These are phyloP conservation scores for Angomonas ambiguus DNA, from an alignment of 208 protist species.

Conservation along the genomic window DNA sequence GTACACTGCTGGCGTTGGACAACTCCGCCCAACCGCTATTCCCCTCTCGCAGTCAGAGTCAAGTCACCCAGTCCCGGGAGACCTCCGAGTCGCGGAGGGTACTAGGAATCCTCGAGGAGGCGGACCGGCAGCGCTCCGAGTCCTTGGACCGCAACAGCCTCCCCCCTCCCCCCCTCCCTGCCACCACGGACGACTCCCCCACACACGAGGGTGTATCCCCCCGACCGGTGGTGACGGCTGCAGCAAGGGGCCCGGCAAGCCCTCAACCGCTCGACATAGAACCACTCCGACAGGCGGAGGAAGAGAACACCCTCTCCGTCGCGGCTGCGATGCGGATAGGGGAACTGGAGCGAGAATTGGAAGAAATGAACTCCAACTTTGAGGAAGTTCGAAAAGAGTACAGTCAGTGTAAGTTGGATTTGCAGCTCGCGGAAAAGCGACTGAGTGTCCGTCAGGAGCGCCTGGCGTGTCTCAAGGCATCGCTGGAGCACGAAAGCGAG, in stretches of 20 bases:
- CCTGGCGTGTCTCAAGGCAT: conserved; percentile 66
- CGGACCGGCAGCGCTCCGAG: conserved; percentile 8
- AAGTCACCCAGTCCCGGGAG: conserved; percentile 3
- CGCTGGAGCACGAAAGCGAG: conserved; percentile 50
- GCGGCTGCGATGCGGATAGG: conserved; percentile 24
- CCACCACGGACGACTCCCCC: conserved; percentile 8
- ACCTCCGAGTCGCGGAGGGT: not conserved
- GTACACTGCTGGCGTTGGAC: conserved; percentile 16
- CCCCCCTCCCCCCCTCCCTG: not conserved
- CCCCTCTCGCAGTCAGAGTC: conserved; percentile 9
- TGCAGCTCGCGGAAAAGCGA: conserved; percentile 66
- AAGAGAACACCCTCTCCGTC: not conserved
- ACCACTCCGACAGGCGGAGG: not conserved
- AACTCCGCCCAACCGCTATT: conserved; percentile 6
- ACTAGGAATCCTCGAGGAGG: not conserved
- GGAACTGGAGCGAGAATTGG: conserved; percentile 25
- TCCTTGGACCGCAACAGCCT: conserved; percentile 9
- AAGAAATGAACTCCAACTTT: conserved; percentile 16
- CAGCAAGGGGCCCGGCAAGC: not conserved
- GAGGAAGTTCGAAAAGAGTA: conserved; percentile 32
- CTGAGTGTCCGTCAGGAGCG: conserved; percentile 64
- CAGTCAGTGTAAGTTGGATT: conserved; percentile 33
- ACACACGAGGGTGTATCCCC: not conserved
- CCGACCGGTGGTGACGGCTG: not conserved
- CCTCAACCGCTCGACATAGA: not conserved